Base-by-base conservation (phyloP, 2,329 filamentous ascomycete genomes). In the Fonsecaea nubica region DNA sequence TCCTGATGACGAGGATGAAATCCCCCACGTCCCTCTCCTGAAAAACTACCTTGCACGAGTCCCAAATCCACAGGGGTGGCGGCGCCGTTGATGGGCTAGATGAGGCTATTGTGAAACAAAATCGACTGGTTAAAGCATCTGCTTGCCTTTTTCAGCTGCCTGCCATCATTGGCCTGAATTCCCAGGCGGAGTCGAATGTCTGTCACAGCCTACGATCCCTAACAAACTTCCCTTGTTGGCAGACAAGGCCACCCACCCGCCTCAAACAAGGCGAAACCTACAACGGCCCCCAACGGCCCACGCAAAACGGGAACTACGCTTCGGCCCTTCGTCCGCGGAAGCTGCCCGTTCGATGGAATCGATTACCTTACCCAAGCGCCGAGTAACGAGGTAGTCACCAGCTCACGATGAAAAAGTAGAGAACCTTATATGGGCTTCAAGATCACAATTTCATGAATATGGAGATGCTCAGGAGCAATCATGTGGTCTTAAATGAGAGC, bases 271-370 rank as follows among this genome's bases (percentile, higher is more conserved):
- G 45, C 45, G 45, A 59, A 36, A 48, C n/a, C 50, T 15, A 33
- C 30, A 32, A 32, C 15, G 25, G 42, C 33, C 25, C 25, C 13
- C 58, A 48, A 54, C 58, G 30, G 13, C 45, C 32, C 38, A 30
- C 58, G 58, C 18, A 21, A 63, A 35, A 38, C 61, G 61, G 61
- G 40, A 63, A 40, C 61, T 63, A 63, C 61, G 61, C 61, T 58
- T 63, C 61, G 61, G 61, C 53, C 61, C 61, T 45, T 50, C 40
- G 10, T 48, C 57, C 40, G 21, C 40, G 38, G 38, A 10, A 33
- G 57, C 12, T 21, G 12, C 18, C 38, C 15, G 30, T 21, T 40
- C 12, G 8, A 40, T 35, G 33, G 25, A 9, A 32, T 33, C 30
- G 12, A 32, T 32, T 32, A 32, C 30, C 30, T 32, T 32, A 32